Percentiles rank a stretch among this genome's conserved stretches.
These are phyloP conservation scores for Hypoxylon intermedium DNA, from an alignment of 495 filamentous ascomycete species.

Conservation along the genomic window DNA sequence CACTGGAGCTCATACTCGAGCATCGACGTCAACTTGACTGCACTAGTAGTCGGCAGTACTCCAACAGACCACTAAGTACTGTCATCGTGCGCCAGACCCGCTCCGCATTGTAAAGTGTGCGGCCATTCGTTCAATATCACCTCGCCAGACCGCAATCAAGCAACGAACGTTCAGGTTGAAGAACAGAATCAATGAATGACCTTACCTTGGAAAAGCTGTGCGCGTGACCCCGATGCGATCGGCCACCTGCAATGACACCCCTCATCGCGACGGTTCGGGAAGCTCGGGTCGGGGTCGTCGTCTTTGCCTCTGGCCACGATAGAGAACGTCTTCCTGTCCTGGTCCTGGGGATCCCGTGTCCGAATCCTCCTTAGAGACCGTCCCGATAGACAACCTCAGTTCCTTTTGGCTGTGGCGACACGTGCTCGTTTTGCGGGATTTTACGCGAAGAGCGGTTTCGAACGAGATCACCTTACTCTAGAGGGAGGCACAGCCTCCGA, in stretches of 20 bases:
- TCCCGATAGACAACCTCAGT: slow-evolving; percentile 13
- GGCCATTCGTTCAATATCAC: background rate
- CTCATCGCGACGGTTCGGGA: slow-evolving; percentile 37
- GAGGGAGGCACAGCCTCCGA: background rate
- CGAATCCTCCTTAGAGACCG: slow-evolving; percentile 1
- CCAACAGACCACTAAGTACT: background rate
- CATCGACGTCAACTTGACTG: slow-evolving; percentile 9
- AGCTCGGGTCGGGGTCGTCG: slow-evolving; percentile 10
- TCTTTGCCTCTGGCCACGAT: slow-evolving; percentile 16
- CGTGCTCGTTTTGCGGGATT: slow-evolving; percentile 16
- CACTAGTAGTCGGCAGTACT: background rate
- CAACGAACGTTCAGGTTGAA: background rate
- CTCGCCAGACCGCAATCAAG: background rate
- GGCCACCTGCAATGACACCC: slow-evolving; percentile 46
- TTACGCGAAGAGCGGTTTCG: slow-evolving; percentile 1
- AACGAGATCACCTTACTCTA: background rate
- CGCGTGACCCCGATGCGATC: slow-evolving; percentile 35
- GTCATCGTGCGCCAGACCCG: background rate
- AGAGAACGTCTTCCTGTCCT: slow-evolving; percentile 3
- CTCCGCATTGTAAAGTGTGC: background rate
- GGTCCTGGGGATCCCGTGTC: slow-evolving; percentile 1
- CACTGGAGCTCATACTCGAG: background rate
- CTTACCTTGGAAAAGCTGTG: slow-evolving; percentile 50
- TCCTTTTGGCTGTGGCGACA: slow-evolving; percentile 9
- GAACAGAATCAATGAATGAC: slow-evolving; percentile 1